Conservation (phyloP, 192 early-diverging fungal genomes). For the Entomortierella beljakovae region DNA sequence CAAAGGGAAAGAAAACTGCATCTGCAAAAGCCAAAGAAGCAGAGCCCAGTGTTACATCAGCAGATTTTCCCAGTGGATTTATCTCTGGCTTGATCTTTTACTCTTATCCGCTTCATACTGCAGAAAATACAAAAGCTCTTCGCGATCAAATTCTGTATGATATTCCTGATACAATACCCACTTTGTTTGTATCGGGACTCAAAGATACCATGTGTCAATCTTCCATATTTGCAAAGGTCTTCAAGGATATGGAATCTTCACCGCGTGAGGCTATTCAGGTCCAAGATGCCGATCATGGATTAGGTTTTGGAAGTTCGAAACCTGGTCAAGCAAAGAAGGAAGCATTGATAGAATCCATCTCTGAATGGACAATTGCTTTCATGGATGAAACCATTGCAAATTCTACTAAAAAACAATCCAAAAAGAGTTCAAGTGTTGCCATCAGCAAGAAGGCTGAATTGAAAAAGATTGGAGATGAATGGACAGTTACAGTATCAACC, state of each 20-base stretch:
- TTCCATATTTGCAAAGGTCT: constrained; percentile 25
- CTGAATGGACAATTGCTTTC: constrained; percentile 20
- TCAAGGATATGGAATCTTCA: constrained; percentile 28
- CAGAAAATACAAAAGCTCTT: constrained; percentile 34
- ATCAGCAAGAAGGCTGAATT: constrained; percentile 33
- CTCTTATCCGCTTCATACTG: constrained; percentile 41
- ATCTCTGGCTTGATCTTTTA: constrained; percentile 19
- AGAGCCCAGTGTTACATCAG: background rate
- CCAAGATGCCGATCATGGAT: constrained; percentile 31
- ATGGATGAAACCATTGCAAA: constrained; percentile 35
- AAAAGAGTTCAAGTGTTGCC: background rate
- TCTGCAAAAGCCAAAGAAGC: constrained; percentile 8
- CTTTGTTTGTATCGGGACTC: constrained; percentile 38
- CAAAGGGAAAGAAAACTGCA: constrained; percentile 3
- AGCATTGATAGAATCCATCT: constrained; percentile 13
- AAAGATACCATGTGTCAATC: constrained; percentile 49
- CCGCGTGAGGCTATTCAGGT: constrained; percentile 31
- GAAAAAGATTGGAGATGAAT: constrained; percentile 33
- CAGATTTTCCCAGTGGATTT: constrained; percentile 11
- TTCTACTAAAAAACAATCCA: background rate
- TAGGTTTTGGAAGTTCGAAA: constrained; percentile 42
- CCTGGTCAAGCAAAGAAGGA: constrained; percentile 30
- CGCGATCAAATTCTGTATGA: constrained; percentile 43
- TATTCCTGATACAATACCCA: constrained; percentile 19
- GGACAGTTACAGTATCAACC: constrained; percentile 23